These are phyloP conservation scores for Flaveria linearis DNA, from an alignment of 129 eudicot genomes.

Conservation along the genomic window DNA sequence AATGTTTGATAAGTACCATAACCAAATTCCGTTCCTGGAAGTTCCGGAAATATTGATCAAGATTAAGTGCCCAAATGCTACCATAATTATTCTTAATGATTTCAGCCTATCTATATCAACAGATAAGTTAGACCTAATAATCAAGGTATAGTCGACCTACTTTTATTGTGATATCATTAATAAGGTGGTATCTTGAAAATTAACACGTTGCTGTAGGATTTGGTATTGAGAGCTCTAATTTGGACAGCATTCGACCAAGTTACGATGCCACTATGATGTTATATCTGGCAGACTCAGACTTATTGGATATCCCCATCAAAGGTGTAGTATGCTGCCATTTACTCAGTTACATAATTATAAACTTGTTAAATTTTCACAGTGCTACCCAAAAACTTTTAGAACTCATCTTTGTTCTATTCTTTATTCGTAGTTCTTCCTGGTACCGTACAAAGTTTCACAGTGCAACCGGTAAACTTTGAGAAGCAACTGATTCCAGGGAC, in stretches of 20 bases:
- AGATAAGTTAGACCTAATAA: conserved; percentile 31
- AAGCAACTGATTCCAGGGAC: conserved; percentile 53
- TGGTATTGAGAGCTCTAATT: conserved; percentile 40
- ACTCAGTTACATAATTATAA: background rate
- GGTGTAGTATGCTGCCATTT: conserved; percentile 38
- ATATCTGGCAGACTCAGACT: conserved; percentile 24
- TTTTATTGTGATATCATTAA: background rate
- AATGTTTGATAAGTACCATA: conserved; percentile 49
- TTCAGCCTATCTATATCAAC: conserved; percentile 33
- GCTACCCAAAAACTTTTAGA: background rate
- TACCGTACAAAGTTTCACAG: conserved; percentile 28
- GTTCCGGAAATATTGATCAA: conserved; percentile 45
- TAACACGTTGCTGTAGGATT: conserved; percentile 29
- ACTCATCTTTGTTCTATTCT: background rate
- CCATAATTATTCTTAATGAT: conserved; percentile 8
- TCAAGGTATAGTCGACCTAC: conserved; percentile 45
- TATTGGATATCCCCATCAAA: conserved; percentile 42
- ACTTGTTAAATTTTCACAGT: background rate
- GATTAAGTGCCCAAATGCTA: conserved; percentile 24
- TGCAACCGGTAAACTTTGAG: conserved; percentile 36
- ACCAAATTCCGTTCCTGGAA: conserved; percentile 42
- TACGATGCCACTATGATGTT: conserved; percentile 57
- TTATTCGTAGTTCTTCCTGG: conserved; percentile 67
- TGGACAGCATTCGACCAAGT: conserved; percentile 58
- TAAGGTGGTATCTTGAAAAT: conserved; percentile 1